Evolutionary conservation across 2,329 filamentous ascomycete genomes (phyloP).

Genomic region (Chaetomium strumarium): DNA sequence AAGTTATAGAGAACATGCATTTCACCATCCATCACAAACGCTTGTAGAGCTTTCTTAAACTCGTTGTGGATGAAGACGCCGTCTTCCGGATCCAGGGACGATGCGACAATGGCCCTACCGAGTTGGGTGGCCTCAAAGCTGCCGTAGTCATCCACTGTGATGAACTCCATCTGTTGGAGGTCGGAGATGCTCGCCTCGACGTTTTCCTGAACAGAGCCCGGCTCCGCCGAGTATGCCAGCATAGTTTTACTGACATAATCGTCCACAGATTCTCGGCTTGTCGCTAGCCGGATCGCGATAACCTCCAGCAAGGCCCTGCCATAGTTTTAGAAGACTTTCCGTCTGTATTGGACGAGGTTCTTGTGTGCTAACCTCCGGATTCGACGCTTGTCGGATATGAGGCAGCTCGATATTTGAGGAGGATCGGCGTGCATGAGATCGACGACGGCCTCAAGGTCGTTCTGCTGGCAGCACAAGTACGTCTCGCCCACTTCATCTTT

Average conservation of each 20-base stretch:
- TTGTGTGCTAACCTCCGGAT: conserved; percentile 51
- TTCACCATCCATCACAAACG: conserved; percentile 75
- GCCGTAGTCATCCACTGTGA: conserved; percentile 44
- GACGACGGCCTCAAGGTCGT: conserved; percentile 63
- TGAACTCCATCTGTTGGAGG: conserved; percentile 49
- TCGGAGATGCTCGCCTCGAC: conserved; percentile 56
- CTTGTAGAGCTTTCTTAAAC: conserved; percentile 58
- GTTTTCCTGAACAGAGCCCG: conserved; percentile 44
- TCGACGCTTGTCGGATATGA: conserved; percentile 55
- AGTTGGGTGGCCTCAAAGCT: conserved; percentile 58
- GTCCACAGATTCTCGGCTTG: conserved; percentile 55
- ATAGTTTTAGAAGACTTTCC: neutral
- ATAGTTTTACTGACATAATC: conserved; percentile 66
- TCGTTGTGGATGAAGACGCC: conserved; percentile 68
- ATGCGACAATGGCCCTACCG: conserved; percentile 65
- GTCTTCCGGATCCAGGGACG: conserved; percentile 67
- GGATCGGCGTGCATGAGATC: conserved; percentile 67
- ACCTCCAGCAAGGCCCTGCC: conserved; percentile 64
- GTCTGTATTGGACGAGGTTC: neutral
- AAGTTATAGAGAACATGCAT: conserved; percentile 76
- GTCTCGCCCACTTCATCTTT: conserved; percentile 74
- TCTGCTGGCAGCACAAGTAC: conserved; percentile 65
- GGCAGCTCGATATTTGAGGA: conserved; percentile 62
- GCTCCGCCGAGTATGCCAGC: conserved; percentile 51
- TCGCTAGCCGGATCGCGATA: conserved; percentile 62